Evolutionary conservation across 1,284 basidiomycete genomes (phyloP).

Genomic region (Ceratobasidium sp.): DNA sequence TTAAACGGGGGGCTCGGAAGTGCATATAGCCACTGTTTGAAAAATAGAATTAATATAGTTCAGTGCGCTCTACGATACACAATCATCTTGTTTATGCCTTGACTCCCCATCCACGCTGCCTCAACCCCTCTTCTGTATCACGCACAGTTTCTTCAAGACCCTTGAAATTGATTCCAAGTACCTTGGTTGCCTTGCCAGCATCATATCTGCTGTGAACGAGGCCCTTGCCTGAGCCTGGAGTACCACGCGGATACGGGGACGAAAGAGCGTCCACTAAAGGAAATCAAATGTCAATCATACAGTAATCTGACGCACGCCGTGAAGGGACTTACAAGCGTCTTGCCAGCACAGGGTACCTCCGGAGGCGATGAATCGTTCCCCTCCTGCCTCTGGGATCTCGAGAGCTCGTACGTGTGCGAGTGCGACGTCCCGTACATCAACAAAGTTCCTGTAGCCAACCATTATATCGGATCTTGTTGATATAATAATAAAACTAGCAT

Average conservation of each 20-base stretch:
- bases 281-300: background rate
- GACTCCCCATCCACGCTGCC: constrained; percentile 50
- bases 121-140: constrained; percentile 56
- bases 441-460: constrained; percentile 50
- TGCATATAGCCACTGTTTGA: too few species aligned
- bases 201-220: constrained; percentile 50
- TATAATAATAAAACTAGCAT: too few species aligned
- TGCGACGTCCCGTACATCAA: constrained; percentile 67
- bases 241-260: constrained; percentile 45
- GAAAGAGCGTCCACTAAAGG: constrained; percentile 27
- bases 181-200: constrained; percentile 53
- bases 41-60: background rate
- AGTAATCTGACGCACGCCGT: too few species aligned
- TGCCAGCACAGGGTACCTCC: constrained; percentile 39
- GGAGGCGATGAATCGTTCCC: constrained; percentile 42
- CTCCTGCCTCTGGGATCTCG: constrained; percentile 39
- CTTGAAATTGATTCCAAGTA: constrained; percentile 58
- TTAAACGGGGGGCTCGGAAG: too few species aligned
- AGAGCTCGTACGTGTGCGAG: constrained; percentile 60
- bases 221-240: constrained; percentile 52
- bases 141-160: constrained; percentile 54
- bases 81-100: background rate
- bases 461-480: too few species aligned
- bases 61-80: background rate
- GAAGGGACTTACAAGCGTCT: constrained; percentile 18